These are phyloP conservation scores for Talaromyces sp. DNA, from an alignment of 2,329 filamentous ascomycete genomes.

Conservation along the genomic window DNA sequence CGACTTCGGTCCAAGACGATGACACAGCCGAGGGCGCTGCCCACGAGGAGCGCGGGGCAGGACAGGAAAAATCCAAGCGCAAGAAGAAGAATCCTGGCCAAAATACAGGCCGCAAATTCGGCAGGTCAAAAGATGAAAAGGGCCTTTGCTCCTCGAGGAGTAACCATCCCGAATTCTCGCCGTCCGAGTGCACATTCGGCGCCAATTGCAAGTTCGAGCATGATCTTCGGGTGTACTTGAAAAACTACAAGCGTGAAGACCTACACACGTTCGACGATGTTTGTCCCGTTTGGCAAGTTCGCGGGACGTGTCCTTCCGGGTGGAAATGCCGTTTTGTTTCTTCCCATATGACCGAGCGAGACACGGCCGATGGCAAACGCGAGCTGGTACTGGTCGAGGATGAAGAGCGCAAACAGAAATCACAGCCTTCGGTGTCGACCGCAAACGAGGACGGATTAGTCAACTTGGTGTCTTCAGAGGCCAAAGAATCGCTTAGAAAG, in stretches of 20 bases:
- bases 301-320: constrained; percentile 73
- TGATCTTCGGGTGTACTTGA: constrained; percentile 78
- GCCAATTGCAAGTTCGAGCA: constrained; percentile 78
- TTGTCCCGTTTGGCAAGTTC: constrained; percentile 74
- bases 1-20: constrained; percentile 39
- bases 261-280: constrained; percentile 68
- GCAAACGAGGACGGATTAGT: constrained; percentile 57
- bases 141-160: constrained; percentile 72
- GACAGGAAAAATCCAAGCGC: constrained; percentile 41
- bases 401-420: constrained; percentile 40
- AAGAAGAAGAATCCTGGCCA: constrained; percentile 63
- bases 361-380: constrained; percentile 71
- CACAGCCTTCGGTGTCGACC: constrained; percentile 19
- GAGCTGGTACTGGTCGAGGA: constrained; percentile 70
- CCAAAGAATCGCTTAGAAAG: constrained; percentile 71
- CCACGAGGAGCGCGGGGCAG: constrained; percentile 34
- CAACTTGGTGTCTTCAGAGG: constrained; percentile 65
- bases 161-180: constrained; percentile 73
- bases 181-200: constrained; percentile 67
- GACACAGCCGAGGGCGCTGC: constrained; percentile 57
- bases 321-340: constrained; percentile 93
- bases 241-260: constrained; percentile 74
- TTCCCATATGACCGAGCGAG: constrained; percentile 79
- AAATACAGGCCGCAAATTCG: constrained; percentile 78
- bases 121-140: constrained; percentile 70